phyloP scores from a whole-genome alignment of 1,284 basidiomycete genomes.

The Irpex lacteus region DNA sequence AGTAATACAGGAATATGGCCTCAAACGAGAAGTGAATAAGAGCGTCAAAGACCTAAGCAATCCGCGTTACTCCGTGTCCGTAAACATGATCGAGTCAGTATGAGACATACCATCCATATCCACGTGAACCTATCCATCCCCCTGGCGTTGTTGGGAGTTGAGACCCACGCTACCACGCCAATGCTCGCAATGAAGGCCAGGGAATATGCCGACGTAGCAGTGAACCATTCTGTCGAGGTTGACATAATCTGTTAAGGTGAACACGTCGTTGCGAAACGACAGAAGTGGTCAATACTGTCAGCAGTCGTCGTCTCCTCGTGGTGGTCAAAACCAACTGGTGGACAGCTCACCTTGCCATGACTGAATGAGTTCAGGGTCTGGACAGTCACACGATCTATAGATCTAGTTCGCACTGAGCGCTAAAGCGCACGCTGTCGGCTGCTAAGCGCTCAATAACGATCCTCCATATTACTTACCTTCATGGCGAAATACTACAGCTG shows the following conservation, averaged over 20 bases:
- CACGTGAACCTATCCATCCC: conserved; percentile 67
- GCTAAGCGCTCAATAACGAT: too few species aligned
- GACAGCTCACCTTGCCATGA: too few species aligned
- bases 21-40: conserved; percentile 80
- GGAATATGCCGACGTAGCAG: conserved; percentile 62
- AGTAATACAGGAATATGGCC: conserved; percentile 75
- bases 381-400: too few species aligned
- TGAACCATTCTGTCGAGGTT: conserved; percentile 37
- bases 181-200: conserved; percentile 55
- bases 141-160: conserved; percentile 56
- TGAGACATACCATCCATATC: conserved; percentile 64
- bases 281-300: background rate
- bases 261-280: background rate
- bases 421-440: too few species aligned
- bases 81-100: background rate
- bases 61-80: background rate
- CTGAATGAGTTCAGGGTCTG: too few species aligned
- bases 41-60: conserved; percentile 64
- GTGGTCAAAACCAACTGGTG: background rate
- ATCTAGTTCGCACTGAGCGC: too few species aligned
- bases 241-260: background rate
- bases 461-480: too few species aligned
- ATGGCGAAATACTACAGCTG: too few species aligned
- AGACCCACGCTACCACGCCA: conserved; percentile 47
- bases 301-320: background rate